Evolutionary conservation across 2,329 filamentous ascomycete genomes (phyloP).

Genomic region (Alternaria rosae): DNA sequence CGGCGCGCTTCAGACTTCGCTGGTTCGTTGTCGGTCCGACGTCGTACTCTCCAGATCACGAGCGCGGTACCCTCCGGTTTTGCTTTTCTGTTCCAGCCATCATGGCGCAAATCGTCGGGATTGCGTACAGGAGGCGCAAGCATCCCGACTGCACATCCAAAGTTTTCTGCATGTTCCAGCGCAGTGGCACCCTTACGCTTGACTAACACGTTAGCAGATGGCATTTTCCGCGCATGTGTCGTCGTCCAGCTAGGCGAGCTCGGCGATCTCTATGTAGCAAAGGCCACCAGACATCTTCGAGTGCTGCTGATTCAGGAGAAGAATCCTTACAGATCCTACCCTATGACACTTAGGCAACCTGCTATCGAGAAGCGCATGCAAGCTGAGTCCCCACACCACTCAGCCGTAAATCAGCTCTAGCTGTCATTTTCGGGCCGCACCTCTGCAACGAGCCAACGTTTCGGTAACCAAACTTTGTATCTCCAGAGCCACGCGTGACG

Average conservation of each 20-base stretch:
- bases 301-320: neutral
- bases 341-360: neutral
- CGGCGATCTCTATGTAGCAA: neutral
- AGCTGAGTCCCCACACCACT: neutral
- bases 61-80: neutral
- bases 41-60: neutral
- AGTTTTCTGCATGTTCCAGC: neutral
- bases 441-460: neutral
- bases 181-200: neutral
- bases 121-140: neutral
- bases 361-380: neutral
- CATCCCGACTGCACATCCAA: conserved; percentile 1
- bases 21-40: conserved; percentile 1
- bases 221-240: neutral
- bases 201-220: neutral
- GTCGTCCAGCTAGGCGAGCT: neutral
- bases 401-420: neutral
- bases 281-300: neutral
- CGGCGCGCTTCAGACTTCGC: neutral
- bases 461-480: conserved; percentile 3
- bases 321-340: neutral
- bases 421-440: neutral
- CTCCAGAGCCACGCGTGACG: neutral
- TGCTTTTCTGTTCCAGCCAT: neutral
- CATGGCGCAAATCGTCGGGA: neutral